Percentiles rank a stretch among this genome's conserved stretches.
Evolutionary conservation across 164 flowering plant species (phyloP).

Genomic region (Chimonanthus praecox): DNA sequence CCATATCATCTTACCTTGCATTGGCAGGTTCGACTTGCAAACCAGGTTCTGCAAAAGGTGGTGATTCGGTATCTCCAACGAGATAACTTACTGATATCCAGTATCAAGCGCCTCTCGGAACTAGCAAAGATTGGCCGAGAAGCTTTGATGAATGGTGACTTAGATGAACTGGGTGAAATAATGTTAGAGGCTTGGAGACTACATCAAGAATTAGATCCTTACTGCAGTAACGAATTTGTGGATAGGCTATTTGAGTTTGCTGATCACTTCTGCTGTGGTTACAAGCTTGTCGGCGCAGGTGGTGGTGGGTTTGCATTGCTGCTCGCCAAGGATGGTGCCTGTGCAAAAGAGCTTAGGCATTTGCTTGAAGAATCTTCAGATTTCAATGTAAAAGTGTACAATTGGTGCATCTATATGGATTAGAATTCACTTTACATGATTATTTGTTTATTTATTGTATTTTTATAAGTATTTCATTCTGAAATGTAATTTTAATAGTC

Average conservation of each 20-base stretch:
- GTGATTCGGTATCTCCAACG: slow-evolving; percentile 79
- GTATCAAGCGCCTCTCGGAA: slow-evolving; percentile 88
- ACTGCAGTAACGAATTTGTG: slow-evolving; percentile 81
- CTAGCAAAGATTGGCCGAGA: slow-evolving; percentile 92
- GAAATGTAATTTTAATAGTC: neutral
- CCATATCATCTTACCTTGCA: slow-evolving; percentile 4
- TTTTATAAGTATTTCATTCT: neutral
- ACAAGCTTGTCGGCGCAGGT: slow-evolving; percentile 98
- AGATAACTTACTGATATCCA: slow-evolving; percentile 85
- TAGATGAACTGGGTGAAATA: slow-evolving; percentile 83
- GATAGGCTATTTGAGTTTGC: slow-evolving; percentile 71
- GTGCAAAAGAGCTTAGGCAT: slow-evolving; percentile 43
- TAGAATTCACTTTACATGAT: neutral
- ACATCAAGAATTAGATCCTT: slow-evolving; percentile 97
- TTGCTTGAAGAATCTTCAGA: slow-evolving; percentile 39
- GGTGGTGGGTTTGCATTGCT: slow-evolving; percentile 97
- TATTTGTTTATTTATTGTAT: neutral
- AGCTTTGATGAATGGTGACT: slow-evolving; percentile 80
- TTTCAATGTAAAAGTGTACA: slow-evolving; percentile 56
- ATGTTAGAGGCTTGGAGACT: slow-evolving; percentile 96
- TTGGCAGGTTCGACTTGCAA: slow-evolving; percentile 85
- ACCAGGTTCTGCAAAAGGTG: slow-evolving; percentile 88
- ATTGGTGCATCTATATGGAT: slow-evolving; percentile 47
- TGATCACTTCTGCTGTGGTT: slow-evolving; percentile 76
- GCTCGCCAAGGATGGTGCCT: slow-evolving; percentile 53